Conservation (phyloP, 106 monocot genomes). For the Dendrobium nobile region DNA sequence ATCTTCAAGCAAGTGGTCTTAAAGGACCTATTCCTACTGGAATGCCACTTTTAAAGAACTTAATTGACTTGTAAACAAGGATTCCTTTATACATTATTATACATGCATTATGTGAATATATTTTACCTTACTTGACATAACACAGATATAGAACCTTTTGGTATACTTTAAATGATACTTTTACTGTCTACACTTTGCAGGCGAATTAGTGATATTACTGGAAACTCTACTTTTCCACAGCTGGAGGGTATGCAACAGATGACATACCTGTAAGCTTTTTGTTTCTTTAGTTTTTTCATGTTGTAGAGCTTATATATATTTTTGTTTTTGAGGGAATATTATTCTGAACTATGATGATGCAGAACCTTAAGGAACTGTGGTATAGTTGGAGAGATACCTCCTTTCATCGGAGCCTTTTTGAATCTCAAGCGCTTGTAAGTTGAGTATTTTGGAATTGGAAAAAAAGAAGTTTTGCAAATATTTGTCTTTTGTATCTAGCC, state of each 20-base stretch:
- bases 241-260: slow-evolving; percentile 8
- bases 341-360: background rate
- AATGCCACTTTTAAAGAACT: background rate
- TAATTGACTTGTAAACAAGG: slow-evolving; percentile 5
- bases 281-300: background rate
- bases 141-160: background rate
- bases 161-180: background rate
- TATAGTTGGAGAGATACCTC: slow-evolving; percentile 6
- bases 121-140: background rate
- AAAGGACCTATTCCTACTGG: slow-evolving; percentile 5
- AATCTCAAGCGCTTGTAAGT: slow-evolving; percentile 8
- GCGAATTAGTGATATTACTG: slow-evolving; percentile 8
- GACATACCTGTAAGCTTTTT: slow-evolving; percentile 5
- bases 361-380: slow-evolving; percentile 11
- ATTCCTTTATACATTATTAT: background rate
- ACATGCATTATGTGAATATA: background rate
- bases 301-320: background rate
- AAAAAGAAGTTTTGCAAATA: background rate
- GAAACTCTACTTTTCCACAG: slow-evolving; percentile 7
- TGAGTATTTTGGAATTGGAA: background rate
- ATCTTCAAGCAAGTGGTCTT: slow-evolving; percentile 13
- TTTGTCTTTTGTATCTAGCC: background rate
- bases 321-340: background rate
- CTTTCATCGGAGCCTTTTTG: background rate
- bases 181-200: background rate